Conservation (phyloP, 2,329 filamentous ascomycete genomes). For the Tolypocladium sp. region DNA sequence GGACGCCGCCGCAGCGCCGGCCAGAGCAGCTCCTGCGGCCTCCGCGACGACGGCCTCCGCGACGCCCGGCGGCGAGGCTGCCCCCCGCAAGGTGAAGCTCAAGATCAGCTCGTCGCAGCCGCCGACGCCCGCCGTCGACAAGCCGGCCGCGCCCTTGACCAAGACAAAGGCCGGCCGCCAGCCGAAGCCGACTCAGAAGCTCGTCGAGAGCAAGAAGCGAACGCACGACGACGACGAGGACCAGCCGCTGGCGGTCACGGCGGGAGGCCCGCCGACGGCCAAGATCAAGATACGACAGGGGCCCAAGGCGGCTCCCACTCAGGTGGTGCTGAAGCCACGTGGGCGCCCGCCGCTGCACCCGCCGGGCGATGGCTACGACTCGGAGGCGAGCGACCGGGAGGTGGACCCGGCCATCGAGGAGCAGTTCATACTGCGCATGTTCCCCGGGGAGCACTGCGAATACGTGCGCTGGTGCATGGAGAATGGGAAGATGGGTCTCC, state of each 20-base stretch:
- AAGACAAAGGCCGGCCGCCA: conserved; percentile 54
- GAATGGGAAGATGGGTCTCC: conserved; percentile 66
- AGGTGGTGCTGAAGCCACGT: conserved; percentile 48
- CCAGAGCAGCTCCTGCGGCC: conserved; percentile 3
- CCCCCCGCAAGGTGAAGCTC: conserved; percentile 30
- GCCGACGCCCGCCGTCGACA: conserved; percentile 21
- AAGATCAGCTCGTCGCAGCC: conserved; percentile 30
- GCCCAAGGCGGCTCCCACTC: conserved; percentile 24
- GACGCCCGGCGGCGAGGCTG: conserved; percentile 19
- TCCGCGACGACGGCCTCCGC: conserved; percentile 3
- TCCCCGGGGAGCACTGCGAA: conserved; percentile 76
- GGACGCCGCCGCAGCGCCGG: conserved; percentile 13
- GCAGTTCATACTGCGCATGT: conserved; percentile 82
- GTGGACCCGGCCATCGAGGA: conserved; percentile 81
- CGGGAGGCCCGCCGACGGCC: conserved; percentile 18
- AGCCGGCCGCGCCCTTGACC: conserved; percentile 6
- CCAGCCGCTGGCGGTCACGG: conserved; percentile 17
- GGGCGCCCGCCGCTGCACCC: conserved; percentile 61
- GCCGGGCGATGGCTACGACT: conserved; percentile 88
- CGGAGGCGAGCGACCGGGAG: conserved; percentile 86
- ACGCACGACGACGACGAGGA: conserved; percentile 47
- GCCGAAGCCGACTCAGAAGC: conserved; percentile 49
- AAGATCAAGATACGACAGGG: conserved; percentile 44
- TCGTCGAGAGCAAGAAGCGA: conserved; percentile 52
- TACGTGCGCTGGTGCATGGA: conserved; percentile 69